Evolutionary conservation across 495 filamentous ascomycete species (phyloP).

Genomic region (Xylaria flabelliformis): DNA sequence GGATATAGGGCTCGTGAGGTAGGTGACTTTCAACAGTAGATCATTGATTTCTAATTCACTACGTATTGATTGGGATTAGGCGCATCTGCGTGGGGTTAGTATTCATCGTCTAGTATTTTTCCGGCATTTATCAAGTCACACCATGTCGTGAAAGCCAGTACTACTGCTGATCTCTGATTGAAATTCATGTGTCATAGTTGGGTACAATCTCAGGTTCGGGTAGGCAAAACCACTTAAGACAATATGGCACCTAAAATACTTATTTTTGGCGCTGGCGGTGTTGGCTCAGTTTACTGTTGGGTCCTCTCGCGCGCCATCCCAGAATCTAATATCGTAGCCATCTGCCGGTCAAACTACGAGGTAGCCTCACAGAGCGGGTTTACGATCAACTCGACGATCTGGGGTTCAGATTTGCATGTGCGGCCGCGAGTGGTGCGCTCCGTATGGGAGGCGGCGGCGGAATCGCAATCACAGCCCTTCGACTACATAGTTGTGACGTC

Average conservation of each 20-base stretch:
- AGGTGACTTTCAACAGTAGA: neutral
- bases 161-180: neutral
- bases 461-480: slow-evolving; percentile 37
- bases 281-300: slow-evolving; percentile 59
- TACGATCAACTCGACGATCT: slow-evolving; percentile 54
- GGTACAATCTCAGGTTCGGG: neutral
- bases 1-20: neutral
- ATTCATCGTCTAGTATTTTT: neutral
- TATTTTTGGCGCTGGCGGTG: slow-evolving; percentile 59
- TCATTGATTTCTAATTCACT: neutral
- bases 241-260: slow-evolving; percentile 44
- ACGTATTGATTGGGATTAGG: neutral
- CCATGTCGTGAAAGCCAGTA: neutral
- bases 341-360: slow-evolving; percentile 64
- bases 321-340: slow-evolving; percentile 48
- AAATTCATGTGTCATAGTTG: neutral
- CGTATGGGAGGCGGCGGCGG: slow-evolving; percentile 44
- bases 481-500: slow-evolving; percentile 62
- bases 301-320: slow-evolving; percentile 52
- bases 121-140: neutral
- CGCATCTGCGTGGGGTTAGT: neutral
- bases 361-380: slow-evolving; percentile 55
- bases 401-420: slow-evolving; percentile 49
- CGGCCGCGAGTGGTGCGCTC: slow-evolving; percentile 49
- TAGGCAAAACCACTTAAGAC: neutral